Conservation (phyloP, 352 stramenopile genomes). For the Globisporangium apiculatum region DNA sequence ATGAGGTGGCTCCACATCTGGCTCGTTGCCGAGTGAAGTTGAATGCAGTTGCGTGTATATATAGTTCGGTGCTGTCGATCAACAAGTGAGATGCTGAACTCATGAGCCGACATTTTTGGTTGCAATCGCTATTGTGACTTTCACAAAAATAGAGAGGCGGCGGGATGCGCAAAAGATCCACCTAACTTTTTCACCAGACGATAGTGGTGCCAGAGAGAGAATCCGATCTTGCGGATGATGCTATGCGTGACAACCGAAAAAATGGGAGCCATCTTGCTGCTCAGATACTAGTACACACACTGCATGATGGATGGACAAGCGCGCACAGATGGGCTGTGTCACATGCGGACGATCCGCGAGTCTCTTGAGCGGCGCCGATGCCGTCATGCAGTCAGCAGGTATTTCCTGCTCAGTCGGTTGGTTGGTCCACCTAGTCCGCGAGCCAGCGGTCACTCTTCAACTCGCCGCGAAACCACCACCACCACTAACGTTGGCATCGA, state of each 20-base stretch:
- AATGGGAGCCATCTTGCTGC: not conserved
- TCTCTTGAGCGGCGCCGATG: too few relatives aligned
- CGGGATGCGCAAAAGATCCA: not conserved
- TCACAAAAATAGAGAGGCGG: not conserved
- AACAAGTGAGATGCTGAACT: not conserved
- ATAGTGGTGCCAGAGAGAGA: too few relatives aligned
- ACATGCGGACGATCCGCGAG: not conserved
- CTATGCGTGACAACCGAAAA: not conserved
- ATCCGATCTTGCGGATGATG: too few relatives aligned
- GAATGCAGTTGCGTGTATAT: too few relatives aligned
- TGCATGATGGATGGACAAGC: not conserved
- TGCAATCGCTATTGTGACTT: not conserved
- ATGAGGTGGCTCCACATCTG: not conserved
- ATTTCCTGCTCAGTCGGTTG: too few relatives aligned
- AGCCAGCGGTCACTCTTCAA: not conserved
- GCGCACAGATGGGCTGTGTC: not conserved
- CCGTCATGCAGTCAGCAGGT: too few relatives aligned
- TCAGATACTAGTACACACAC: not conserved
- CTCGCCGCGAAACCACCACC: not conserved
- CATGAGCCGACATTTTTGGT: not conserved
- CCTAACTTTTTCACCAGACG: conserved; percentile 1
- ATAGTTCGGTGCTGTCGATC: too few relatives aligned
- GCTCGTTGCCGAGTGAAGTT: not conserved
- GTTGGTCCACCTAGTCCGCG: not conserved
- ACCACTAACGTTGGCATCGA: not conserved